Evolutionary conservation across 108 stramenopile species (phyloP).

Genomic region (Schizochytrium sp.): DNA sequence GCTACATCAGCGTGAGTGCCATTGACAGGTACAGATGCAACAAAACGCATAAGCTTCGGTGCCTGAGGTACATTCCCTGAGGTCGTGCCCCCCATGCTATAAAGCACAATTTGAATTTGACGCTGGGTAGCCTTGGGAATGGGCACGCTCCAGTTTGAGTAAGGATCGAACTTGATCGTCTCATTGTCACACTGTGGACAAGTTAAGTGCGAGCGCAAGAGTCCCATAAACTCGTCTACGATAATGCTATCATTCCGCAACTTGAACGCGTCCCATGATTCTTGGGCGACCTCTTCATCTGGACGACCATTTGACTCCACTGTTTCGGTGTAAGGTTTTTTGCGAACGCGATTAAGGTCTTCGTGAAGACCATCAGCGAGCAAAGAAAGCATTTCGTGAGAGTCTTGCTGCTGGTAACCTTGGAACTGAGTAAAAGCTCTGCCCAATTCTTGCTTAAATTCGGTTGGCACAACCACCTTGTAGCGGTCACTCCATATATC

Average conservation of each 20-base stretch:
- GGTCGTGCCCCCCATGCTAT: neutral
- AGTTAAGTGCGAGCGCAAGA: slow-evolving; percentile 87
- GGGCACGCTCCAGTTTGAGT: slow-evolving; percentile 84
- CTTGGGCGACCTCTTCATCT: slow-evolving; percentile 83
- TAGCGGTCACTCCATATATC: slow-evolving; percentile 87
- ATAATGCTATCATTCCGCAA: slow-evolving; percentile 87
- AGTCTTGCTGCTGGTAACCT: slow-evolving; percentile 90
- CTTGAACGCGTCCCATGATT: slow-evolving; percentile 86
- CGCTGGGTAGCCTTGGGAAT: slow-evolving; percentile 73
- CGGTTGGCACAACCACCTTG: slow-evolving; percentile 81
- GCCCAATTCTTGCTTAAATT: slow-evolving; percentile 85
- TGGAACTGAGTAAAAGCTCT: slow-evolving; percentile 87
- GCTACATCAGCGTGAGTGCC: neutral
- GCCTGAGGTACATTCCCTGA: neutral
- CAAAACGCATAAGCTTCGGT: neutral
- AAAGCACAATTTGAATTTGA: slow-evolving; percentile 63
- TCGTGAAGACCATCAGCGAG: slow-evolving; percentile 92
- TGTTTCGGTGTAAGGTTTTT: slow-evolving; percentile 89
- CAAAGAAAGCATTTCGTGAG: slow-evolving; percentile 88
- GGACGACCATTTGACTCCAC: slow-evolving; percentile 88
- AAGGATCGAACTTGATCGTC: slow-evolving; percentile 90
- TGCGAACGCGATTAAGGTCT: slow-evolving; percentile 82
- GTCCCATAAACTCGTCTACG: slow-evolving; percentile 87
- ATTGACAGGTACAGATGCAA: neutral
- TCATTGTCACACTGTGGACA: slow-evolving; percentile 86